phyloP scores from a whole-genome alignment of 2,329 filamentous ascomycete species.

The Chrysosphaeria jannelii region DNA sequence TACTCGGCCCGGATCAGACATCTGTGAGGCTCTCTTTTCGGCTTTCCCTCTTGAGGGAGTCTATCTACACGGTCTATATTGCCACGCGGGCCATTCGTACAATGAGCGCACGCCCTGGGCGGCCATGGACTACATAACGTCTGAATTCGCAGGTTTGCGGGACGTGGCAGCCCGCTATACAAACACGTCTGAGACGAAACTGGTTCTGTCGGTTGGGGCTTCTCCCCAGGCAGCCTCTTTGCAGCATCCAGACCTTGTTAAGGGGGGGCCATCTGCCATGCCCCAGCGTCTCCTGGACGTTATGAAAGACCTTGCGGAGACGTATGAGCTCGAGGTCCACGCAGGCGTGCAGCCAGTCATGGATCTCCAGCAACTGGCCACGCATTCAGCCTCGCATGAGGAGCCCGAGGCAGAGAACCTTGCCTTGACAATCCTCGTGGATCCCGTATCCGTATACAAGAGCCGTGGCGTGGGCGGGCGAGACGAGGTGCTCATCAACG shows the following conservation, averaged over 20 bases:
- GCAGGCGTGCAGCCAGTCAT: constrained; percentile 48
- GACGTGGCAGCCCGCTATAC: constrained; percentile 10
- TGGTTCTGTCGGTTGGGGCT: constrained; percentile 40
- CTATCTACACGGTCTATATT: constrained; percentile 29
- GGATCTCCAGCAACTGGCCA: constrained; percentile 53
- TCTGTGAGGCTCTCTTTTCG: no score
- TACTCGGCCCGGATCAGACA: no score
- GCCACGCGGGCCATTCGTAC: constrained; percentile 47
- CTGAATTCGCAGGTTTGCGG: constrained; percentile 25
- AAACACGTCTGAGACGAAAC: constrained; percentile 3
- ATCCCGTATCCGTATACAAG: constrained; percentile 39
- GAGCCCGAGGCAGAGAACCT: constrained; percentile 12
- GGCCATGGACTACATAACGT: constrained; percentile 25
- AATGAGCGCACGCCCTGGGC: constrained; percentile 18
- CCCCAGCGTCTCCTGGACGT: constrained; percentile 10
- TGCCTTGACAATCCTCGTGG: constrained; percentile 36
- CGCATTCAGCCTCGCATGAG: constrained; percentile 21
- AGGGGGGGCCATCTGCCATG: neutral
- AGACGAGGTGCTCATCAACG: constrained; percentile 36
- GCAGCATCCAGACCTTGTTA: constrained; percentile 17
- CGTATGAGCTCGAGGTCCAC: constrained; percentile 32
- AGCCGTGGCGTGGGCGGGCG: constrained; percentile 16
- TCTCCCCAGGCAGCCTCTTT: constrained; percentile 42
- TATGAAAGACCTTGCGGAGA: constrained; percentile 11
- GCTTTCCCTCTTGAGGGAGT: constrained; percentile 8